These are phyloP conservation scores for Phellopilus nigrolimitatus DNA, from an alignment of 1,284 basidiomycete species.

Conservation along the genomic window DNA sequence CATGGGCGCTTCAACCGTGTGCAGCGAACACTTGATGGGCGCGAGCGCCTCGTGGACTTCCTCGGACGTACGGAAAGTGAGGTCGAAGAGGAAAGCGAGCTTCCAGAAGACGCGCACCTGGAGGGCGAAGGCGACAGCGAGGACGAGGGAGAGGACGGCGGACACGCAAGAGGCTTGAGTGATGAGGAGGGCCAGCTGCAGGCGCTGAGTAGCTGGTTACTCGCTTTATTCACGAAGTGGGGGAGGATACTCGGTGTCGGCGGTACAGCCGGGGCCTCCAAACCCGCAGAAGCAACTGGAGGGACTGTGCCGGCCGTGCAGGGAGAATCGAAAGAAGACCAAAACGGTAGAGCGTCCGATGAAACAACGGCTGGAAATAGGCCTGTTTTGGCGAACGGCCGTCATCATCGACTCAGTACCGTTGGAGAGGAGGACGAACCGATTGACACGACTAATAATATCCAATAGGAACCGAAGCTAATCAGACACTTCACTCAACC, in stretches of 20 bases:
- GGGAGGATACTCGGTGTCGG: slow-evolving; percentile 29
- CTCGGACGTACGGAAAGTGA: slow-evolving; percentile 70
- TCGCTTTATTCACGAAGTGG: slow-evolving; percentile 71
- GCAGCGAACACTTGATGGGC: slow-evolving; percentile 65
- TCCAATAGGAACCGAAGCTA: not conserved
- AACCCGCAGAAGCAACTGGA: not conserved
- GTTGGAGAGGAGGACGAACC: slow-evolving; percentile 19
- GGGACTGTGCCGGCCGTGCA: not conserved
- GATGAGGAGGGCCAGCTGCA: slow-evolving; percentile 51
- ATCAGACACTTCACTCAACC: not conserved
- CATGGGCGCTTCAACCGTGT: slow-evolving; percentile 56
- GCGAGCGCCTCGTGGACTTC: slow-evolving; percentile 55
- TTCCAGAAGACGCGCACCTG: slow-evolving; percentile 29
- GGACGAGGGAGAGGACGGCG: slow-evolving; percentile 8
- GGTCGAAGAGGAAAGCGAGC: slow-evolving; percentile 59
- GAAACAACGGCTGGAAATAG: not conserved
- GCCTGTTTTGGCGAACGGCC: slow-evolving; percentile 1
- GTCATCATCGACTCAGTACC: slow-evolving; percentile 15
- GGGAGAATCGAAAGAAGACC: not conserved
- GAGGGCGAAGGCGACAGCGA: slow-evolving; percentile 16
- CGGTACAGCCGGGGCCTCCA: slow-evolving; percentile 21
- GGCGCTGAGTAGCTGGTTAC: slow-evolving; percentile 63
- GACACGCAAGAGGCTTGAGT: slow-evolving; percentile 27
- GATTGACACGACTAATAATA: not conserved
- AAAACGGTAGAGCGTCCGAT: not conserved